Evolutionary conservation across 2,329 filamentous ascomycete species (phyloP), one percentile per base, ranked within the genome.

Genomic region (Aspergillus jensenii): DNA sequence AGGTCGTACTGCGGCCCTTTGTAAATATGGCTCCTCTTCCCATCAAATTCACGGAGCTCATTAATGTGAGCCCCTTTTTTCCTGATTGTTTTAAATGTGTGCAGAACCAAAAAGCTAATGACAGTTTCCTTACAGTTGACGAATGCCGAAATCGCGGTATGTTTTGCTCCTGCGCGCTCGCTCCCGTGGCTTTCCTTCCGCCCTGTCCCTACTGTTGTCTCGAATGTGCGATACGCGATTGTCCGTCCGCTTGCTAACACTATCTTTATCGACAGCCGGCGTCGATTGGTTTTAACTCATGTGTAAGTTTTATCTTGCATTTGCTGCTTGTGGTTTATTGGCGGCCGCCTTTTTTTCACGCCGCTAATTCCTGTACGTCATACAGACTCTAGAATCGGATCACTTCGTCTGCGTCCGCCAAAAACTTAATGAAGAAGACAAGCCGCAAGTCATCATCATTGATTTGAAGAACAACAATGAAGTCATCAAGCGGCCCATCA

Each of bases 381-480:
- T 46, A 52, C 56, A 97, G 93, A 99, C 95, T 77, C 86, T 99
- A 81, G 95, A 99, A 84, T 99, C 95, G 74, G 95, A 99, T 79
- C 86, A 89, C 74, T 99, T 89, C 79, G 90, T 99, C 71, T 99
- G 95, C 78, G 89, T 99, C 73, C 90, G 95, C 78, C 93, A 98
- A 80, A 93, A 96, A 82, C 89, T 93, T 77, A 88, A 85, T 75
- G 90, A 92, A 70, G 86, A 88, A 65, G 85, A 91, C 65, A 89
- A 90, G 69, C 90, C 93, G 65, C 93, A 97, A 79, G 93, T 99
- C 65, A 90, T 99, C 78, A 99, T 99, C 76, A 82, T 99, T 79
- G 91, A 99, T 78, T 89, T 99, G 74, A 97, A 98, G 80, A 96
- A 97, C 80, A 88, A 88, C 81, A 97, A 96, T 86, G 93, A 95